Evolutionary conservation across 129 eudicot genomes (phyloP).

Genomic region (Silybum marianum): DNA sequence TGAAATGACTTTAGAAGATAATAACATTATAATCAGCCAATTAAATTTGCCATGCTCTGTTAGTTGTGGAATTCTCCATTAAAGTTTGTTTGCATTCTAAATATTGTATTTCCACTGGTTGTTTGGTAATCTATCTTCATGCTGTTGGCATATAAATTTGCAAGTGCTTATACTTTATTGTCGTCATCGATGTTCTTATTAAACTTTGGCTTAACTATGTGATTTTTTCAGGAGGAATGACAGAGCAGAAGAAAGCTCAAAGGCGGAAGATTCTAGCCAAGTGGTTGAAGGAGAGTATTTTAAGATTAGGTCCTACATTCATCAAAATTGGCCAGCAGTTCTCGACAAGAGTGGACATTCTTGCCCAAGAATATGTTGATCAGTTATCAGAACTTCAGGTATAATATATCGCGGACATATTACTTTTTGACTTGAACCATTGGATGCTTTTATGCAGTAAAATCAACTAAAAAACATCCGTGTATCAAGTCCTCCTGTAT

Average conservation of each 20-base stretch:
- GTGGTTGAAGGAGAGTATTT: slow-evolving; percentile 91
- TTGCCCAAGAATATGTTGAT: slow-evolving; percentile 98
- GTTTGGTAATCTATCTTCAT: neutral
- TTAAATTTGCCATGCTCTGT: neutral
- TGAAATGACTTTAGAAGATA: slow-evolving; percentile 9
- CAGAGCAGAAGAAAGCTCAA: slow-evolving; percentile 74
- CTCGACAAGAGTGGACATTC: slow-evolving; percentile 98
- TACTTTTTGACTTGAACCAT: neutral
- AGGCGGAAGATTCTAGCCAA: slow-evolving; percentile 85
- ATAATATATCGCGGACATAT: neutral
- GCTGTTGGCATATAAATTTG: slow-evolving; percentile 8
- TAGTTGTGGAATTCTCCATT: neutral
- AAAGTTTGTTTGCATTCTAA: neutral
- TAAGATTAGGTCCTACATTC: slow-evolving; percentile 95
- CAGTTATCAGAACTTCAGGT: slow-evolving; percentile 99
- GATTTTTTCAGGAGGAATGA: slow-evolving; percentile 84
- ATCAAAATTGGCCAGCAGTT: slow-evolving; percentile 98
- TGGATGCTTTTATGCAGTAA: slow-evolving; percentile 5
- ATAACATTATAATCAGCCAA: neutral
- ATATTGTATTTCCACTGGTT: neutral
- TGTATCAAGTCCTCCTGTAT: no score
- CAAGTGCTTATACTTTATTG: neutral
- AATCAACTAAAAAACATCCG: neutral
- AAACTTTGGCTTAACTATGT: slow-evolving; percentile 15
- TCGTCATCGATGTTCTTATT: neutral